Base-by-base conservation (phyloP, 2,329 filamentous ascomycete species). In the Neoarthrinium moseri region DNA sequence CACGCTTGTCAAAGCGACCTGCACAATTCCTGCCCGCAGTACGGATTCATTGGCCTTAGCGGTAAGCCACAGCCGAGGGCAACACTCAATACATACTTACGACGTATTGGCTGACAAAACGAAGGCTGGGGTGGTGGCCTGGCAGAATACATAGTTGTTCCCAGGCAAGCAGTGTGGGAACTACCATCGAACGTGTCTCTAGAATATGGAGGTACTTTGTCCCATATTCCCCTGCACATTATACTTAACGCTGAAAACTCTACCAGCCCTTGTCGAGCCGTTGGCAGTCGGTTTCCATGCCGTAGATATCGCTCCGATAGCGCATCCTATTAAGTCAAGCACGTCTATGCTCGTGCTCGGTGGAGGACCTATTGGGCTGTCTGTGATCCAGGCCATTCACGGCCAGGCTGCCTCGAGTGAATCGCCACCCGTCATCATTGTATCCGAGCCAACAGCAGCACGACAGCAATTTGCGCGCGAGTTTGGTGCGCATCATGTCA, bases 271-370 rank as follows among this genome's bases (percentile, higher is more conserved):
- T 3, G 75, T 85, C 6, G 83, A 86, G 53, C 83, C 83, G 0
- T 64, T 86, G 3, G 70, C 80, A 0, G 81, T 86, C 0, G 81
- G 78, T 7, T 85, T 81, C 81, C 83, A 86, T 54, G 81, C 80
- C 83, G 11, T 69, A 70, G 6, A 65, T 74, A 5, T 72, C 71
- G 0, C 71, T 72, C 0, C 40, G 5, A 30, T 43, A 7, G 18
- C 20, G 11, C 40, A 43, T 18, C 40, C 40, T 12, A 62, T 81
- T 26, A 68, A 69, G 8, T 48, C 63, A 2, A 71, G 70, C 2
- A 68, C 76, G 12, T 68, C 67, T 1, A 75, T 75, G 2, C 56
- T 86, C 20, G 70, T 86, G 5, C 62, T 84, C 2, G 83, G 83
- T 5, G 80, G 77, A 1, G 82, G 83, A 0, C 82, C 83, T 0